Conservation (phyloP, 2,329 filamentous ascomycete species). For the Scedosporium apiospermum region DNA sequence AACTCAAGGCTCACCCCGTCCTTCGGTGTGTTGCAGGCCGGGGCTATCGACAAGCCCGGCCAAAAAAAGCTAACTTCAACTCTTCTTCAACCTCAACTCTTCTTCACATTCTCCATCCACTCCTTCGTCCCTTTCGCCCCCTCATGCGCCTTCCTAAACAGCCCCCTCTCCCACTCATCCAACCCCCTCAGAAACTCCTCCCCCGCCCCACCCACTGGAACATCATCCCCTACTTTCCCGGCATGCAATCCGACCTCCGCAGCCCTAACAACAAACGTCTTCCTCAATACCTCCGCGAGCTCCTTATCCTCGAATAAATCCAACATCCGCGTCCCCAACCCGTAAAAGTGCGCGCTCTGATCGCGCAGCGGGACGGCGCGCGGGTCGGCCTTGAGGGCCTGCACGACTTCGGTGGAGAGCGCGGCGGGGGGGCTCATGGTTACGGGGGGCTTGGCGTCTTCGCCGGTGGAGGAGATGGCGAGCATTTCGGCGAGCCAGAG, state of each 20-base stretch:
- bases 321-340: constrained; percentile 72
- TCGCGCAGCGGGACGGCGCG: constrained; percentile 75
- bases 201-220: constrained; percentile 37
- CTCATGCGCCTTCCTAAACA: constrained; percentile 68
- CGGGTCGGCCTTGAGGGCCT: constrained; percentile 84
- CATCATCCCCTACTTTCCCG: constrained; percentile 67
- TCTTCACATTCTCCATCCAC: constrained; percentile 54
- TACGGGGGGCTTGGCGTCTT: constrained; percentile 49
- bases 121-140: constrained; percentile 59
- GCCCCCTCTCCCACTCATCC: constrained; percentile 76
- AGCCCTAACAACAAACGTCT: constrained; percentile 74
- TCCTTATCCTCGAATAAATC: constrained; percentile 78
- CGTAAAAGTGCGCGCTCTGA: constrained; percentile 81
- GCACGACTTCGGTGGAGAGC: constrained; percentile 69
- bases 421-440: constrained; percentile 74
- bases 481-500: constrained; percentile 96
- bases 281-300: constrained; percentile 64
- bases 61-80: not conserved
- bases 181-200: constrained; percentile 80
- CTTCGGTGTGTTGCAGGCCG: too few relatives aligned
- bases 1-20: too few relatives aligned
- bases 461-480: constrained; percentile 51
- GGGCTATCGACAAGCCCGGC: not conserved
- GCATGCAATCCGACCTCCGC: constrained; percentile 82
- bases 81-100: constrained; percentile 15